Evolutionary conservation across 2,329 filamentous ascomycete genomes (phyloP).

Genomic region (Aspergillus floridensis): DNA sequence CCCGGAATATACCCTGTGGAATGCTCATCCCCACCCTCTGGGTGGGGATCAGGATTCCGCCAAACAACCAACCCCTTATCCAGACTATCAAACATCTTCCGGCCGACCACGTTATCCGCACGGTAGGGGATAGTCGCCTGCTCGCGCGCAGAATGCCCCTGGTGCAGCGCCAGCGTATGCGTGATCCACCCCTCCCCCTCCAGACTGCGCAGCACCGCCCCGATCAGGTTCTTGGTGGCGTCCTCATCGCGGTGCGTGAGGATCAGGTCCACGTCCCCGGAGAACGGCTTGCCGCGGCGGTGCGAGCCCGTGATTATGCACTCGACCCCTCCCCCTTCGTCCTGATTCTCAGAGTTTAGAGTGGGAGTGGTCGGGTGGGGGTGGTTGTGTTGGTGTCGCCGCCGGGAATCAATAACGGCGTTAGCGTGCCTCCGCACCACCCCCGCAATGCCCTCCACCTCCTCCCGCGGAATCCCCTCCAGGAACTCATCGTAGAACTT

Average conservation of each 20-base stretch:
- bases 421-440: slow-evolving; percentile 67
- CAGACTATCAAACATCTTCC: slow-evolving; percentile 72
- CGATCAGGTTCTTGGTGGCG: slow-evolving; percentile 68
- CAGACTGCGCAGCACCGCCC: slow-evolving; percentile 67
- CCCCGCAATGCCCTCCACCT: slow-evolving; percentile 68
- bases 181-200: slow-evolving; percentile 72
- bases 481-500: slow-evolving; percentile 91
- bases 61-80: slow-evolving; percentile 93
- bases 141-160: slow-evolving; percentile 67
- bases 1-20: too few species aligned
- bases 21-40: too few species aligned
- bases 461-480: slow-evolving; percentile 65
- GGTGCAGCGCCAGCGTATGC: slow-evolving; percentile 71
- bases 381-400: slow-evolving; percentile 3
- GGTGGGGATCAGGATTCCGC: slow-evolving; percentile 31
- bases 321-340: slow-evolving; percentile 41
- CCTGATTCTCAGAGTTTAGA: too few species aligned
- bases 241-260: slow-evolving; percentile 72
- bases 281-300: slow-evolving; percentile 69
- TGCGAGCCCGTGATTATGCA: slow-evolving; percentile 75
- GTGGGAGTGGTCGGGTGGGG: too few species aligned
- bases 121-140: slow-evolving; percentile 63
- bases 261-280: slow-evolving; percentile 83
- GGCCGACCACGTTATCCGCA: slow-evolving; percentile 30
- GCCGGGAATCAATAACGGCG: slow-evolving; percentile 46